Evolutionary conservation across 495 filamentous ascomycete genomes (phyloP).

Genomic region (Talaromyces ruber): DNA sequence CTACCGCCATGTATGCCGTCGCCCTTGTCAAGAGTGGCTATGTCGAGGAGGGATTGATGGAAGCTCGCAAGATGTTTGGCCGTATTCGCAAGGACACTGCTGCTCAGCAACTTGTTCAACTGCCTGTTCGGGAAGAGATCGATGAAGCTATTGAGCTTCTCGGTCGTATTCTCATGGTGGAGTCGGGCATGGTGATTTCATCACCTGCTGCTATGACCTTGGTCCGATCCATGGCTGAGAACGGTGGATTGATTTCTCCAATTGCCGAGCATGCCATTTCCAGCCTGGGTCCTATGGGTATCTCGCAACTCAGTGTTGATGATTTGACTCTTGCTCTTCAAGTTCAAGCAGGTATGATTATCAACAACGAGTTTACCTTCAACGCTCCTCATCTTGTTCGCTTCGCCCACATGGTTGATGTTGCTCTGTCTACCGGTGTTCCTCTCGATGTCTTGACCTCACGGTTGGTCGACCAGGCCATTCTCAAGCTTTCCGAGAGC

Average conservation of each 20-base stretch:
- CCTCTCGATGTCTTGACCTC: constrained; percentile 43
- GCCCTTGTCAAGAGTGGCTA: constrained; percentile 74
- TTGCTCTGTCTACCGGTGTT: constrained; percentile 37
- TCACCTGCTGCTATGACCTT: constrained; percentile 49
- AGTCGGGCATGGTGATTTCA: constrained; percentile 38
- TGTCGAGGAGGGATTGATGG: constrained; percentile 63
- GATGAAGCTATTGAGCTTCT: constrained; percentile 83
- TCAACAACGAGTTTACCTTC: constrained; percentile 28
- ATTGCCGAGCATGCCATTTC: constrained; percentile 56
- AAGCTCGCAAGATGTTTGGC: constrained; percentile 74
- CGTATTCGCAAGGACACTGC: constrained; percentile 54
- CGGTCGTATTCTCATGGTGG: constrained; percentile 40
- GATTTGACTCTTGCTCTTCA: constrained; percentile 55
- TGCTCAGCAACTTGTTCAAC: constrained; percentile 13
- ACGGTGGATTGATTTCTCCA: constrained; percentile 53
- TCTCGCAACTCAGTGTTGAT: constrained; percentile 43
- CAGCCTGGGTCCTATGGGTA: constrained; percentile 48
- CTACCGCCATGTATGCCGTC: constrained; percentile 76
- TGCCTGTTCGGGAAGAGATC: constrained; percentile 59
- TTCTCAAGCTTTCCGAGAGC: constrained; percentile 41
- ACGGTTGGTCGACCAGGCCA: constrained; percentile 46
- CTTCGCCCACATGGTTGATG: constrained; percentile 54
- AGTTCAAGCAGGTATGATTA: constrained; percentile 55
- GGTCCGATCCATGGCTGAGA: constrained; percentile 68
- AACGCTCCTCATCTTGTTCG: constrained; percentile 49